Base-by-base conservation (phyloP, 352 stramenopile genomes). In the Phytophthora crassamura region DNA sequence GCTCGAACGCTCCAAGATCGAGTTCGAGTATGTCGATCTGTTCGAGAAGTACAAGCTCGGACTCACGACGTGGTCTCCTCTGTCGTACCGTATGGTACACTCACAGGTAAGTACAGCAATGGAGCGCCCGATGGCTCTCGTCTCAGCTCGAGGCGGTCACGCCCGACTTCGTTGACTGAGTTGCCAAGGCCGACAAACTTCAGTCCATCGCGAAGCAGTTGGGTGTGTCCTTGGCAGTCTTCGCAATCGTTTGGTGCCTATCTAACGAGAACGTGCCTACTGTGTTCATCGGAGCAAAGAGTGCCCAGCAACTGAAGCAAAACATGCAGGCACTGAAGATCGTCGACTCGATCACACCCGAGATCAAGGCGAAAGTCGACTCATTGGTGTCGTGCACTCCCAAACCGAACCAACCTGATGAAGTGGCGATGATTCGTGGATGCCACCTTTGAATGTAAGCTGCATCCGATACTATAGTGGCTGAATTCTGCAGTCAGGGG, bases 41-140 rank as follows among this genome's bases (percentile, higher is more conserved):
- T n/a, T n/a, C n/a, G n/a, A n/a, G n/a, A n/a, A n/a, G n/a, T n/a
- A n/a, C n/a, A n/a, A n/a, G n/a, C n/a, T n/a, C n/a, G n/a, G n/a
- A n/a, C n/a, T n/a, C n/a, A n/a, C n/a, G n/a, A n/a, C n/a, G n/a
- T n/a, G n/a, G n/a, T n/a, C n/a, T n/a, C n/a, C n/a, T n/a, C n/a
- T n/a, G n/a, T n/a, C n/a, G n/a, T n/a, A n/a, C n/a, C n/a, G n/a
- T n/a, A n/a, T n/a, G n/a, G n/a, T n/a, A n/a, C n/a, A n/a, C n/a
- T n/a, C n/a, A n/a, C n/a, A n/a, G n/a, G 80, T 49, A 93, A 93
- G 65, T 88, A 91, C 72, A 74, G 60, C 64, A 35, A 54, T 4
- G 75, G 64, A 14, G 67, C 64, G 14, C 62, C 52, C 14, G 56
- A 75, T 5, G 75, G 60, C 18, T 75, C 54, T 5, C 74, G 61